These are phyloP conservation scores for Stagonosporopsis cucurbitacearum DNA, from an alignment of 2,329 filamentous ascomycete genomes.

Conservation along the genomic window DNA sequence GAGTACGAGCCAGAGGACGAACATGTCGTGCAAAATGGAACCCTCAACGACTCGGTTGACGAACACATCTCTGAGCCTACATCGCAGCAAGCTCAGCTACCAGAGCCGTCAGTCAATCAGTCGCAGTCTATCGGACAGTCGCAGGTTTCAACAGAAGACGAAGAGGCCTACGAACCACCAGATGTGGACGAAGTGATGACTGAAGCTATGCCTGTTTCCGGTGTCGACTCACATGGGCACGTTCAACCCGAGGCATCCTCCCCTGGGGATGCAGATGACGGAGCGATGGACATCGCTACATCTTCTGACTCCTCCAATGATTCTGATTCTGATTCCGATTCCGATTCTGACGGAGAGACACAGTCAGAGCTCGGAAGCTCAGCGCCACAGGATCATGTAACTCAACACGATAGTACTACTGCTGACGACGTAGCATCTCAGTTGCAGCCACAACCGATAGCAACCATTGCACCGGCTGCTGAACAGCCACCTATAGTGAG, in stretches of 20 bases:
- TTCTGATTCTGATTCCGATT: conserved; percentile 26
- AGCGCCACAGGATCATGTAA: conserved; percentile 3
- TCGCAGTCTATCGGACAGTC: conserved; percentile 20
- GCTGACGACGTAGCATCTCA: conserved; percentile 52
- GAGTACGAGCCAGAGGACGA: conserved; percentile 41
- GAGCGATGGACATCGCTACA: conserved; percentile 45
- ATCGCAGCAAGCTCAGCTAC: conserved; percentile 9
- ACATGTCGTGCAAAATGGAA: background rate
- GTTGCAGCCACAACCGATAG: conserved; percentile 37
- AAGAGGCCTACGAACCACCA: conserved; percentile 43
- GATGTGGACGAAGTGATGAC: conserved; percentile 32
- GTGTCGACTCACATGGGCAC: background rate
- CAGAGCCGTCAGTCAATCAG: conserved; percentile 7
- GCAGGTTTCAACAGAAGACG: conserved; percentile 33
- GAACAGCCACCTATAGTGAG: conserved; percentile 30
- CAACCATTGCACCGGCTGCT: conserved; percentile 6
- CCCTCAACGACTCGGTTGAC: background rate
- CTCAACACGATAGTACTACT: conserved; percentile 24
- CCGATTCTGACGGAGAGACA: conserved; percentile 28
- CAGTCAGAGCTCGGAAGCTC: conserved; percentile 21
- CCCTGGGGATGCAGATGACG: conserved; percentile 35
- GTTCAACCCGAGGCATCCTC: background rate
- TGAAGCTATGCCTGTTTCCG: background rate
- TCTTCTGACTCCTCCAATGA: conserved; percentile 38
- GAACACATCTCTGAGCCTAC: conserved; percentile 1